A percentile compares a stretch with the other conserved stretches of the same genome.
Evolutionary conservation across 805 yeast species (phyloP).

Genomic region (Yamadazyma laniorum): DNA sequence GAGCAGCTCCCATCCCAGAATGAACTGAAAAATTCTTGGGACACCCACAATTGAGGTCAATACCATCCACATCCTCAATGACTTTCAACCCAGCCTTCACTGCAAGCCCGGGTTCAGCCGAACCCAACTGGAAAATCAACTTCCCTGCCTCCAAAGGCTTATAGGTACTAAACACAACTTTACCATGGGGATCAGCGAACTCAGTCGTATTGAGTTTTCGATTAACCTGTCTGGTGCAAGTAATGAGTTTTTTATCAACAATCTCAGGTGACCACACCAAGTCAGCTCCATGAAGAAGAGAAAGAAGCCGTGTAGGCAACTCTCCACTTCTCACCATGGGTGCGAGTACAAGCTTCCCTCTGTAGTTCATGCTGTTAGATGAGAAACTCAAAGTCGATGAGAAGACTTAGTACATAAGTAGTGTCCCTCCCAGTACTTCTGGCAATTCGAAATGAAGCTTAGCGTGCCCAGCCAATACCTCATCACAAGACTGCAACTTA

Average conservation of each 20-base stretch:
- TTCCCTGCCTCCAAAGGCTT: constrained; percentile 60
- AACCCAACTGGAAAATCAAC: constrained; percentile 88
- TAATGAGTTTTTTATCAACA: constrained; percentile 77
- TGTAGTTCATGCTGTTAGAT: constrained; percentile 41
- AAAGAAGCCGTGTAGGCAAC: constrained; percentile 79
- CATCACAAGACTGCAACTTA: too few relatives aligned
- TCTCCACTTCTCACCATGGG: constrained; percentile 98
- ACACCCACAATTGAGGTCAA: constrained; percentile 94
- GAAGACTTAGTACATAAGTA: too few relatives aligned
- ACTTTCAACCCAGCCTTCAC: constrained; percentile 83
- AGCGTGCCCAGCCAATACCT: too few relatives aligned
- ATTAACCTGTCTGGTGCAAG: constrained; percentile 66
- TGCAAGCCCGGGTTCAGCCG: constrained; percentile 79
- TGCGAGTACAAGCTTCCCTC: constrained; percentile 81
- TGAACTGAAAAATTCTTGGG: constrained; percentile 95
- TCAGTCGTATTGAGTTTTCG: constrained; percentile 58
- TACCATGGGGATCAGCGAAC: constrained; percentile 43
- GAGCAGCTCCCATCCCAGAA: constrained; percentile 97
- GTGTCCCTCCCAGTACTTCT: too few relatives aligned
- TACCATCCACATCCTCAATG: constrained; percentile 84
- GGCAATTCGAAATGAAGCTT: too few relatives aligned
- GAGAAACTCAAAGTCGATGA: not conserved
- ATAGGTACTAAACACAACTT: constrained; percentile 69
- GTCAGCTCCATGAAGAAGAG: constrained; percentile 86
- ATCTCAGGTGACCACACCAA: constrained; percentile 95